Evolutionary conservation across 2,329 filamentous ascomycete genomes (phyloP).

Genomic region (Claviceps africana): DNA sequence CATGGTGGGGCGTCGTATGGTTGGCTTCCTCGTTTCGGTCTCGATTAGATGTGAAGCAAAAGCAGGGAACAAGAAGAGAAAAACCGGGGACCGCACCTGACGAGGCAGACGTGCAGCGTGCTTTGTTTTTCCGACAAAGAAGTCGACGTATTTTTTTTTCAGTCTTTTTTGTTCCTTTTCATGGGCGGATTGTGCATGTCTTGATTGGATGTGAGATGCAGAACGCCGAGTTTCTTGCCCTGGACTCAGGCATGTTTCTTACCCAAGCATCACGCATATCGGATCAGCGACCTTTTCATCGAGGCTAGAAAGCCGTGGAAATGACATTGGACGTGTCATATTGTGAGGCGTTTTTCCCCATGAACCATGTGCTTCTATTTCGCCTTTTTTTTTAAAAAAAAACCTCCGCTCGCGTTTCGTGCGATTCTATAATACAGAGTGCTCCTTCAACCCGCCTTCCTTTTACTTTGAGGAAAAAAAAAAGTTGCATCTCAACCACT

Average conservation of each 20-base stretch:
- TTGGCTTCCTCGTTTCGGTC: slow-evolving; percentile 30
- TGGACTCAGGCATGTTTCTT: too few relatives aligned
- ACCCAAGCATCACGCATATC: too few relatives aligned
- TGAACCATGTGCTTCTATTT: background rate
- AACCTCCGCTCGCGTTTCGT: background rate
- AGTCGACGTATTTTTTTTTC: slow-evolving; percentile 20
- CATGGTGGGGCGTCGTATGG: slow-evolving; percentile 32
- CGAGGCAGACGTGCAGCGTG: slow-evolving; percentile 24
- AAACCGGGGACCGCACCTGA: slow-evolving; percentile 11
- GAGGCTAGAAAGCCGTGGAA: too few relatives aligned
- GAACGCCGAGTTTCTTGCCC: background rate
- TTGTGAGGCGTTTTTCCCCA: too few relatives aligned
- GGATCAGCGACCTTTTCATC: too few relatives aligned
- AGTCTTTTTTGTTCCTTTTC: background rate
- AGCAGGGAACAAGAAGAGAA: slow-evolving; percentile 19
- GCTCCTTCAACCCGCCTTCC: background rate
- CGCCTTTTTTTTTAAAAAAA: background rate
- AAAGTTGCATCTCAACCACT: background rate
- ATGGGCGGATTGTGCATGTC: background rate
- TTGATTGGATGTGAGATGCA: background rate
- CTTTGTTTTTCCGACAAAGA: slow-evolving; percentile 26
- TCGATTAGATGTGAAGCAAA: slow-evolving; percentile 27
- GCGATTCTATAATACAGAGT: background rate
- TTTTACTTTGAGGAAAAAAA: background rate
- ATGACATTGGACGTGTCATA: too few relatives aligned